Base-by-base conservation (phyloP, 208 protist genomes). In the Tetramitus jugosus region DNA sequence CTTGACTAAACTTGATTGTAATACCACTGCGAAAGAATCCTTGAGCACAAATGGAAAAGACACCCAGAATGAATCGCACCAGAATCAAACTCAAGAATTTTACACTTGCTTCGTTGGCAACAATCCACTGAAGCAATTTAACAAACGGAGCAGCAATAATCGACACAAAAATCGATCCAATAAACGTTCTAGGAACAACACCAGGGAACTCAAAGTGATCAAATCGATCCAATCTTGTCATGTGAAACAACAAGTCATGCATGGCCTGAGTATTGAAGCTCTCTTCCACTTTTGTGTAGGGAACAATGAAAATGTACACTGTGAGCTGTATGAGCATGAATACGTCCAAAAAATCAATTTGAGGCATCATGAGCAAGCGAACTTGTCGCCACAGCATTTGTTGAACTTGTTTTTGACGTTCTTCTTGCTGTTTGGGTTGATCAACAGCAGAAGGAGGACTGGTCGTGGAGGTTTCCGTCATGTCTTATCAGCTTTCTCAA, bases 231-330 rank as follows among this genome's bases (percentile, higher is more conserved):
- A 49, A n/a, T 23, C 7, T 76, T 6, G 40, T 45, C 13, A 60
- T 20, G 45, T 87, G 79, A 83, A 84, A 93, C 29, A 96, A 46
- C 61, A 96, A 85, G 81, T 96, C 94, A 74, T 96, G 93, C 17
- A 89, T 91, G 0, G 93, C 94, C 83, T 97, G 94, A 82, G 94
- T 84, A 84, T 94, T 93, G 81, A 97, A 97, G 77, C 89, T 94
- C 81, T 97, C 94, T 81, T 97, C 94, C 1, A 97, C 94, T 81
- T 97, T 96, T 39, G 93, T 95, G 80, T 81, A 83, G 52, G 91
- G 91, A 39, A 71, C 69, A 17, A 89, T 56, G 56, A 78, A 3
- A 13, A 91, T 60, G 64, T 82, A 68, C 6, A 74, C 10, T 31
- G 33, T 46, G 3, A 69, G 8, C 20, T 20, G 23, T 23, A 43